A percentile compares a stretch with the other conserved stretches of the same genome.
Conservation (phyloP, 139 green algal genomes). For the Micractinium conductrix region DNA sequence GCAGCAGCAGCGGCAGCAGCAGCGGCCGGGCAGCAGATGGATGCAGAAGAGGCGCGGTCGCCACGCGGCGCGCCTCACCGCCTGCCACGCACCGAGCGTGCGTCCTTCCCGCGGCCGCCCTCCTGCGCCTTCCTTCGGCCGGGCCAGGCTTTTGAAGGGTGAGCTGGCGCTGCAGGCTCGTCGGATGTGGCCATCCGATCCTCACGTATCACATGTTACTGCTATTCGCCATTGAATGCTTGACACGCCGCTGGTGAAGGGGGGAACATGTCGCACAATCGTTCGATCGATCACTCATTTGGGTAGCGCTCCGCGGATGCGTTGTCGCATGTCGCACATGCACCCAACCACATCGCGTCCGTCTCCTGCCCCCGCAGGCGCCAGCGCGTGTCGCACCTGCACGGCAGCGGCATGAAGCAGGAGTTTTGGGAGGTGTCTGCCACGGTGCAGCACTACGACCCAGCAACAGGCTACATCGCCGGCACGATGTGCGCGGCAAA, state of each 20-base stretch:
- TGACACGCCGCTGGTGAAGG: too few species aligned
- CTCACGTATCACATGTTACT: too few species aligned
- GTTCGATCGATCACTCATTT: too few species aligned
- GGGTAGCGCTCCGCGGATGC: too few species aligned
- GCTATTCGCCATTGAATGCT: too few species aligned
- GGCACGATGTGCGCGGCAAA: conserved; percentile 70
- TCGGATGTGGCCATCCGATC: too few species aligned
- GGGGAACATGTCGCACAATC: too few species aligned
- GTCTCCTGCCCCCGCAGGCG: too few species aligned
- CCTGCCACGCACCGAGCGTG: neutral
- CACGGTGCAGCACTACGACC: conserved; percentile 51
- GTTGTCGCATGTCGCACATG: too few species aligned
- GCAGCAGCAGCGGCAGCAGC: neutral
- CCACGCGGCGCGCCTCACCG: neutral
- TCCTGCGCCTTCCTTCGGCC: conserved; percentile 52
- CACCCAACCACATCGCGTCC: too few species aligned
- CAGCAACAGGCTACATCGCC: conserved; percentile 47
- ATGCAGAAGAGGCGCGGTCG: too few species aligned
- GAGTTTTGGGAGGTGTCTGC: conserved; percentile 38
- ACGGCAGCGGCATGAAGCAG: conserved; percentile 18
- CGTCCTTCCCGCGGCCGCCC: conserved; percentile 22
- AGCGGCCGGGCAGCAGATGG: neutral
- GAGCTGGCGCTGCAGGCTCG: too few species aligned
- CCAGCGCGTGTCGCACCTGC: conserved; percentile 42
- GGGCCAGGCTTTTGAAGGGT: conserved; percentile 53